Percentiles rank a stretch among this genome's conserved stretches.
Evolutionary conservation across 257 asterid genomes (phyloP).

Genomic region (Fraxinus excelsior): DNA sequence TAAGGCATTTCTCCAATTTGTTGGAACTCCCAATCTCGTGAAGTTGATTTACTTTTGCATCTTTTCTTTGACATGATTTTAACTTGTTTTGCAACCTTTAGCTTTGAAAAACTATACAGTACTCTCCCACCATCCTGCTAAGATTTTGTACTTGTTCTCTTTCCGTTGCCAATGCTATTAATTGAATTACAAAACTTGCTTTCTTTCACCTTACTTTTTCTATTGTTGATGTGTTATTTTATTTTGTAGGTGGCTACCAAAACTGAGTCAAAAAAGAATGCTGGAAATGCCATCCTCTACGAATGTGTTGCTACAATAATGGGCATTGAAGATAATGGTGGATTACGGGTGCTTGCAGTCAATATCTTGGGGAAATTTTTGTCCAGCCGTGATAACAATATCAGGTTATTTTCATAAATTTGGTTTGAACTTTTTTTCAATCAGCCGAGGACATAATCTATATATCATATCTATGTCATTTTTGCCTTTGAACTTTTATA

Average conservation of each 20-base stretch:
- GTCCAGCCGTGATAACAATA: conserved; percentile 98
- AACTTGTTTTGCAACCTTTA: not conserved
- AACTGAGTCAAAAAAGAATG: conserved; percentile 92
- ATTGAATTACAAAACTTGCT: not conserved
- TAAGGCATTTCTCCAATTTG: not conserved
- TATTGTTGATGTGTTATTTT: conserved; percentile 23
- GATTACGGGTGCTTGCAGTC: conserved; percentile 91
- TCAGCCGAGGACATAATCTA: conserved; percentile 13
- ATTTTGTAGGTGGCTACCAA: conserved; percentile 86
- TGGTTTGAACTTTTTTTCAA: conserved; percentile 19
- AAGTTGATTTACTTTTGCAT: not conserved
- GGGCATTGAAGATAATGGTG: conserved; percentile 94
- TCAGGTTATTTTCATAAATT: conserved; percentile 53
- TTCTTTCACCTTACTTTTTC: conserved; percentile 17
- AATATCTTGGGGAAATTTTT: conserved; percentile 96
- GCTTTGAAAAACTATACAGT: not conserved
- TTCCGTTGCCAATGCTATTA: not conserved
- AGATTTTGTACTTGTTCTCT: conserved; percentile 1
- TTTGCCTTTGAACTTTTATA: conserved; percentile 16
- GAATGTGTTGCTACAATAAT: conserved; percentile 95
- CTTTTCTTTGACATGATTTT: not conserved
- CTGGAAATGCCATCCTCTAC: conserved; percentile 95
- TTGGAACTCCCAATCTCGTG: conserved; percentile 5
- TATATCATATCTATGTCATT: conserved; percentile 14
- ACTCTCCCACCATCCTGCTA: not conserved